Conservation (phyloP, 352 stramenopile genomes). For the Pythium plurisporium region DNA sequence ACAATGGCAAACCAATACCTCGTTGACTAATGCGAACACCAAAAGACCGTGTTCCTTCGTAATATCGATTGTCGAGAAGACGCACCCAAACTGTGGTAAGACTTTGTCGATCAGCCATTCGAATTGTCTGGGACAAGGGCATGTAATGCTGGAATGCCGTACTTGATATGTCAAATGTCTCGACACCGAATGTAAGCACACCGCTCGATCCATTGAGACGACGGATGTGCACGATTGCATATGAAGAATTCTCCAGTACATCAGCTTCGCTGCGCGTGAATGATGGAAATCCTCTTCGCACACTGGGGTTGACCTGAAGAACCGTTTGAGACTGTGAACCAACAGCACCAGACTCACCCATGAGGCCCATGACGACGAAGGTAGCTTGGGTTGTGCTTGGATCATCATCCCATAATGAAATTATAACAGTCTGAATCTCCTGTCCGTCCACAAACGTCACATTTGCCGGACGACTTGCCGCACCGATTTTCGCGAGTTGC, state of each 20-base stretch:
- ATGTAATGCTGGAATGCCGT: slow-evolving; percentile 36
- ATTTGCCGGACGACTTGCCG: slow-evolving; percentile 10
- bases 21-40: slow-evolving; percentile 34
- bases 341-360: slow-evolving; percentile 12
- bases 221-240: slow-evolving; percentile 37
- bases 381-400: slow-evolving; percentile 19
- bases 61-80: slow-evolving; percentile 44
- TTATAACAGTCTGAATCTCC: slow-evolving; percentile 25
- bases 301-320: slow-evolving; percentile 26
- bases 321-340: slow-evolving; percentile 22
- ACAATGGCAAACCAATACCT: background rate
- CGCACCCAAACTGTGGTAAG: slow-evolving; percentile 32
- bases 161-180: slow-evolving; percentile 45
- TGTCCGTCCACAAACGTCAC: slow-evolving; percentile 48
- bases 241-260: slow-evolving; percentile 34
- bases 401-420: slow-evolving; percentile 40
- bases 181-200: slow-evolving; percentile 28
- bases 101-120: slow-evolving; percentile 35
- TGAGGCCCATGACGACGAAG: slow-evolving; percentile 18
- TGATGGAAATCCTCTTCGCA: slow-evolving; percentile 26
- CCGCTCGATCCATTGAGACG: slow-evolving; percentile 49
- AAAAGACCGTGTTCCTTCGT: slow-evolving; percentile 29
- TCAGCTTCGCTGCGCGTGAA: slow-evolving; percentile 27
- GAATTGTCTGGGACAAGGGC: slow-evolving; percentile 17
- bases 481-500: slow-evolving; percentile 18